Evolutionary conservation across 352 stramenopile genomes (phyloP), one percentile per base, ranked within the genome.

Genomic region (Globisporangium cystogenes): DNA sequence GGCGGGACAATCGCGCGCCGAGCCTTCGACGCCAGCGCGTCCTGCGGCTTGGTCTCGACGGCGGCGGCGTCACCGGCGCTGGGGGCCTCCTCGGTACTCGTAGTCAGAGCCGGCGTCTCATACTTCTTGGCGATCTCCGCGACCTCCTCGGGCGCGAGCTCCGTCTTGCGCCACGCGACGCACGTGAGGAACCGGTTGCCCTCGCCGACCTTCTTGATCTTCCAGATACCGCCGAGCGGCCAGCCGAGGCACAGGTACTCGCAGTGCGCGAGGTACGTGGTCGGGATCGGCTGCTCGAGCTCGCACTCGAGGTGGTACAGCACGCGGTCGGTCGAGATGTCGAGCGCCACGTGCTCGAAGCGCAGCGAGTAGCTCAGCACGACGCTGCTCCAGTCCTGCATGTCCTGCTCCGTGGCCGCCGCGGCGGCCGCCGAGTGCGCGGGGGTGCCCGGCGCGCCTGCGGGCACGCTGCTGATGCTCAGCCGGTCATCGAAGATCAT

Each of bases 171-270:
- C 74, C 74, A 82, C 15, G 71, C 55, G 49, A 80, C 37, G 53
- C 74, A 85, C 27, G 62, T 49, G 20, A 82, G 53, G 1, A 53
- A 53, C 3, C 59, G 58, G 45, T 68, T 66, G 54, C 66, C 67
- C 18, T 64, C 47, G 15, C 57, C 63, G 8, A 72, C 29, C 24
- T 52, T 49, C 36, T 64, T 56, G 55, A 86, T 77, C 55, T 75
- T 70, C 74, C 72, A 86, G 43, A 86, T 70, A 26, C 72, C 74
- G 7, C 72, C 72, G 23, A 79, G 58, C 1, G 68, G 72, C 67
- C 70, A 81, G 23, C 66, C 66, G 35, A 86, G 55, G 39, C 67
- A 76, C 26, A 86, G 29, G 39, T 69, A 82, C 55, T 76, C 63
- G 4, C 53, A 54, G 63, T 77, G 62, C 18, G 59, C 48, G 10